A percentile compares a stretch with the other conserved stretches of the same genome.
Evolutionary conservation across 2,329 filamentous ascomycete genomes (phyloP).

Genomic region (Penicillium sp.): DNA sequence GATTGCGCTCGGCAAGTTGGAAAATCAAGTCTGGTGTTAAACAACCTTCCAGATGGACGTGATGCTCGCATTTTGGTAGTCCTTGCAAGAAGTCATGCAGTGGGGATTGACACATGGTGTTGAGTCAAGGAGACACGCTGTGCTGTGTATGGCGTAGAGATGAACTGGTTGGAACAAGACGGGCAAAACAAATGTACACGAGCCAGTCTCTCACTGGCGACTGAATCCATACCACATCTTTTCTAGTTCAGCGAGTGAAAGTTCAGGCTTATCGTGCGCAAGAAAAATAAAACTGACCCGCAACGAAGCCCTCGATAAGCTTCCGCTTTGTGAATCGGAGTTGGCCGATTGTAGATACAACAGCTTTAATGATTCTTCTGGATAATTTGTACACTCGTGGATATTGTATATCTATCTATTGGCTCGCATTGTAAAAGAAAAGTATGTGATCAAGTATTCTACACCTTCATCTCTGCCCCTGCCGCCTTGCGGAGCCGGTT

Average conservation of each 20-base stretch:
- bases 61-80: conserved; percentile 75
- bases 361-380: too few species aligned
- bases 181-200: too few species aligned
- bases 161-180: too few species aligned
- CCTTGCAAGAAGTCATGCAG: conserved; percentile 56
- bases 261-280: background rate
- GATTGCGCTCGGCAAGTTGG: conserved; percentile 60
- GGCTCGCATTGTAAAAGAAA: conserved; percentile 4
- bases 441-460: conserved; percentile 22
- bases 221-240: conserved; percentile 3
- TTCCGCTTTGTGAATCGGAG: conserved; percentile 7
- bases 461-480: conserved; percentile 48
- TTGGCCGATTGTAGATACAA: background rate
- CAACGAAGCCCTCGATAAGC: conserved; percentile 7
- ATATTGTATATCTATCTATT: conserved; percentile 1
- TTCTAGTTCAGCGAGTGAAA: too few species aligned
- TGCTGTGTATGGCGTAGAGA: too few species aligned
- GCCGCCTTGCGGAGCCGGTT: conserved; percentile 76
- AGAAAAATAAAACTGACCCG: background rate
- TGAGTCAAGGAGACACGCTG: background rate
- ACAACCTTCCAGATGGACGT: conserved; percentile 73
- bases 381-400: too few species aligned
- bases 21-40: conserved; percentile 66
- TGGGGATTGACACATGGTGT: conserved; percentile 50
- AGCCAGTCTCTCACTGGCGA: conserved; percentile 1